Evolutionary conservation across 1,284 basidiomycete genomes (phyloP), one percentile per base, ranked within the genome.

Genomic region (Pholiota adiposa): DNA sequence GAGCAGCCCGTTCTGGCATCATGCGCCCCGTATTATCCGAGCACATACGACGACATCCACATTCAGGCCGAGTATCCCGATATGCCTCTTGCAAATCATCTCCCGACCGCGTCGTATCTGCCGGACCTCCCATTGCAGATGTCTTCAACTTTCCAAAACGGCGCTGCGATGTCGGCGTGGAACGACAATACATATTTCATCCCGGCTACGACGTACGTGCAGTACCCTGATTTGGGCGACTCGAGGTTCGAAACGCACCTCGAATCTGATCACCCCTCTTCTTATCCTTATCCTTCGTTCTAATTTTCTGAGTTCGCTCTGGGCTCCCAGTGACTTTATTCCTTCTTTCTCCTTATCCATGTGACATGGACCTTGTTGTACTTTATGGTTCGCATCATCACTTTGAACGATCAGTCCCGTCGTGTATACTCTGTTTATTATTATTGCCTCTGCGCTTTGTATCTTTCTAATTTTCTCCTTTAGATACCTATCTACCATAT

Each of bases 1-100:
- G 44, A 46, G 23, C 43, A 43, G 4, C 5, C 11, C 29, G 14
- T 44, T 3, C 43, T 36, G 9, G 4, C 43, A 33, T 48, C 54
- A 21, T 55, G 54, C 34, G 31, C 43, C 7, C 54, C 54, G 14
- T 48, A 55, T 46, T 55, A 48, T n/a, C 44, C 44, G 44, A 29
- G 21, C 21, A 27, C 44, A 46, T 46, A 46, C 44, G 44, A 46
- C 6, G 44, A 46, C 23, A 27, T 27, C 33, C 31, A 48, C 9
- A 19, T 36, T 4, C 54, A 43, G 11, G n/a, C 38, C n/a, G 38
- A 43, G 14, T 51, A 51, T 31, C 50, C 49, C 36, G 49, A 57
- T 23, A 33, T 57, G 31, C 43, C 54, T 9, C 46, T 56, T 21
- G 38, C 38, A 11, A 51, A 51, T 51, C 50, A 51, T 18, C 36